Base-by-base conservation (phyloP, 1,284 basidiomycete species). In the Vanrija sp. region DNA sequence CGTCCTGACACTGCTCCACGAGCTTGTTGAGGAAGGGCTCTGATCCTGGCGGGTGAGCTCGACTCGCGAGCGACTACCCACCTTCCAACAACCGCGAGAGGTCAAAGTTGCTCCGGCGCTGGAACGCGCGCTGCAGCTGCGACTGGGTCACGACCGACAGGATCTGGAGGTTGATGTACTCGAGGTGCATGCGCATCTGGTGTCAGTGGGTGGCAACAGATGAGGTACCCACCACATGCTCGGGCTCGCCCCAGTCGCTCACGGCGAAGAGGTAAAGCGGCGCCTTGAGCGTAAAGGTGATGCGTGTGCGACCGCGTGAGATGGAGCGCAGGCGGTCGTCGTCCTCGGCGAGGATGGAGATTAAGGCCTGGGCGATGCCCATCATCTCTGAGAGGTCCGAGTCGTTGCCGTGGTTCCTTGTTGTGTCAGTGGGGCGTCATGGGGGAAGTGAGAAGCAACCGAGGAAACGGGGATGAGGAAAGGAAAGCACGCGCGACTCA, bases 151-250 rank as follows among this genome's bases (percentile, higher is more conserved):
- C 84, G 23, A 97, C 85, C 60, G 89, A 93, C 45, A 97, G 75
- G 47, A 98, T 88, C 75, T 96, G 93, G 4, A 95, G 78, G 71
- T 98, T 87, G 9, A 98, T 80, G 73, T 95, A 94, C 71, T 98
- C 94, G 60, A 98, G 82, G 78, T 98, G 95, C 44, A 85, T 84
- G 45, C 93, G 84, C 60, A 89, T 86, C 93, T 96, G 84, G 4
- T 3, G 27, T 44, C n/a, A 43, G 41, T 45, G 31, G 9, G 0
- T 10, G 31, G 9, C 31, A n/a, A n/a, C 37, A 4, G 12, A 22
- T 9, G 1, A 12, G 3, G 18, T 16, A 82, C 89, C 80, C 78
- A 95, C 90, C 63, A 94, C 86, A 61, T 87, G 88, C 73, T 95
- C 91, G 0, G 94, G 92, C 73, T 96, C 93, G 24, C 89, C 88